Percentiles rank a stretch among this genome's conserved stretches.
Evolutionary conservation across 805 yeast genomes (phyloP).

Genomic region (Pichia kluyveri): DNA sequence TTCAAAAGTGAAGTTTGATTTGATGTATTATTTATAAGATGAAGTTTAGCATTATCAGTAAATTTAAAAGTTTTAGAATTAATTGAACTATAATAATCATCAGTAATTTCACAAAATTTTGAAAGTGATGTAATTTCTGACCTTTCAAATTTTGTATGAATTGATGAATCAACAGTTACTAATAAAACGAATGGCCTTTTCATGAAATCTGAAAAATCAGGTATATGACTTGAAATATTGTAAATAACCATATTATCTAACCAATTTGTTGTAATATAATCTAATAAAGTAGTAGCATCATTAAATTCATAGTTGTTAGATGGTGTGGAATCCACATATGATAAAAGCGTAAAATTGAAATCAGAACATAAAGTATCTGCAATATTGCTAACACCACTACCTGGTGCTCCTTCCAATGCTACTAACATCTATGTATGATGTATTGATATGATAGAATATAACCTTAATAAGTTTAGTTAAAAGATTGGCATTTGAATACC

Average conservation of each 20-base stretch:
- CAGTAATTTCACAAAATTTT: slow-evolving; percentile 9
- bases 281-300: slow-evolving; percentile 34
- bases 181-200: slow-evolving; percentile 83
- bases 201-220: slow-evolving; percentile 35
- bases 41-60: slow-evolving; percentile 42
- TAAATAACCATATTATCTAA: slow-evolving; percentile 47
- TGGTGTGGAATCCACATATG: too few relatives aligned
- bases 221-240: slow-evolving; percentile 33
- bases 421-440: slow-evolving; percentile 37
- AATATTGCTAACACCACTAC: slow-evolving; percentile 59
- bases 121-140: slow-evolving; percentile 4
- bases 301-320: too few relatives aligned
- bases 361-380: slow-evolving; percentile 41
- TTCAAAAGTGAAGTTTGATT: slow-evolving; percentile 28
- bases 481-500: too few relatives aligned
- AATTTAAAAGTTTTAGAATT: slow-evolving; percentile 19
- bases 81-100: slow-evolving; percentile 20
- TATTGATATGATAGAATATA: too few relatives aligned
- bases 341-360: slow-evolving; percentile 34
- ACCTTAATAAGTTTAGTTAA: too few relatives aligned
- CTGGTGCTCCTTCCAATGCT: slow-evolving; percentile 61
- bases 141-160: slow-evolving; percentile 36
- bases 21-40: slow-evolving; percentile 44
- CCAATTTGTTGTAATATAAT: slow-evolving; percentile 63
- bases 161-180: slow-evolving; percentile 67